Base-by-base conservation (phyloP, 192 early-diverging fungal species). In the Backusella psychrophila region DNA sequence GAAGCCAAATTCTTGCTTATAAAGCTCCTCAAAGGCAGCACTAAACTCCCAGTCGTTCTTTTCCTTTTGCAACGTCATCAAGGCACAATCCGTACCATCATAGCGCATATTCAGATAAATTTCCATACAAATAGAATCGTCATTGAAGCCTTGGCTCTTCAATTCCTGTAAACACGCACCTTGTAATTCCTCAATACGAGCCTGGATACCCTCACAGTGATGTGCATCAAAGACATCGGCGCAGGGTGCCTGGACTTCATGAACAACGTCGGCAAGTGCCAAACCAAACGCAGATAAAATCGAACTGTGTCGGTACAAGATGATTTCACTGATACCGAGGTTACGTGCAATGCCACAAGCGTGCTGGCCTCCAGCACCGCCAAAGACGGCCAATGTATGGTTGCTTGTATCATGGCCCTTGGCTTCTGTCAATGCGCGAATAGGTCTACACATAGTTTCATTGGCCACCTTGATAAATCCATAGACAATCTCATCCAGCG, bases 381-480 rank as follows among this genome's bases (percentile, higher is more conserved):
- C 97, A 89, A 99, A 99, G 52, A 93, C 95, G 1, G 96, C 93
- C 26, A 99, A 77, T 31, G 91, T 87, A 77, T 99, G 97, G 52
- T 91, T 88, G 15, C 89, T 85, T 1, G 94, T 89, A 77, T 97
- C 93, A 75, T 96, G 91, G 17, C 98, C 98, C 79, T 93, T 94
- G 7, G 94, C 96, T 73, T 98, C 95, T 2, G 96, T 98, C 71
- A 99, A 82, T 11, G 93, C 91, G 19, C 96, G 88, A 70, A 99
- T 98, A 1, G 96, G 96, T 44, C 96, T 86, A 82, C 96, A 95
- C 98, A 99, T 99, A 1, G 92, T 87, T 80, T 99, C 96, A 78
- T 98, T 98, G 12, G 98, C 98, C 11, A 99, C 96, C 75, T 94
- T 93, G 72, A 98, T 86, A 77, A 97, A 99, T 23, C 98, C 98